Conservation (phyloP, 768 basidiomycete species). For the Hygrophoropsis aurantiaca region DNA sequence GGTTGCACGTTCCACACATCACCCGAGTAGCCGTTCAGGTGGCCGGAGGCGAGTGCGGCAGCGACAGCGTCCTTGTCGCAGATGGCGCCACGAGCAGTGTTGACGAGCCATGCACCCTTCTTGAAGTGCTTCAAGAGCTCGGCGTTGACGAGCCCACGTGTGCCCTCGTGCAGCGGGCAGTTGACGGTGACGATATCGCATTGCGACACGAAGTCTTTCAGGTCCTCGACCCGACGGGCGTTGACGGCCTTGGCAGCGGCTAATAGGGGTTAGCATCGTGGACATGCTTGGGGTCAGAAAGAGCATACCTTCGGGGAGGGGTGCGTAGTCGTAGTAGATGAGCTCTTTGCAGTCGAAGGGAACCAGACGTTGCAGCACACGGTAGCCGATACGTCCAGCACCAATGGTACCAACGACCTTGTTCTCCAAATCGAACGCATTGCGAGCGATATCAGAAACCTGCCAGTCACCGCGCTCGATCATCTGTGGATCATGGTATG, state of each 20-base stretch:
- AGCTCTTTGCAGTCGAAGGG: conserved; percentile 91
- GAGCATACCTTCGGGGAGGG: conserved; percentile 58
- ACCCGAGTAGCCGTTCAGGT: conserved; percentile 54
- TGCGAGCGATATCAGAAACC: conserved; percentile 78
- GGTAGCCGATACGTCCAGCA: conserved; percentile 81
- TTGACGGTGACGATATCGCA: conserved; percentile 88
- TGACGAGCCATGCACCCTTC: conserved; percentile 89
- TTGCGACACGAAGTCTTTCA: conserved; percentile 60
- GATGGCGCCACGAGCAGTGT: conserved; percentile 92
- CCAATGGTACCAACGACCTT: conserved; percentile 94
- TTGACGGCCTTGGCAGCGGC: conserved; percentile 67
- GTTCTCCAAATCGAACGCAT: conserved; percentile 85
- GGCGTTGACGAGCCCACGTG: conserved; percentile 74
- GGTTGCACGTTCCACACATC: conserved; percentile 91
- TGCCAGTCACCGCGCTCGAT: conserved; percentile 85
- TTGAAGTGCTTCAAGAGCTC: conserved; percentile 88
- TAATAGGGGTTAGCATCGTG: conserved; percentile 19
- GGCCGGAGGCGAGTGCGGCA: conserved; percentile 72
- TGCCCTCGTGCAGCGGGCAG: conserved; percentile 85
- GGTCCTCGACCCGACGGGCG: conserved; percentile 73
- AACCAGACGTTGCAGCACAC: conserved; percentile 74
- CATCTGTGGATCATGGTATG: conserved; percentile 45
- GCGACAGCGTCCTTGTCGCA: conserved; percentile 83
- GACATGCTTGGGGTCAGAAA: neutral
- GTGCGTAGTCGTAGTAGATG: conserved; percentile 83